Evolutionary conservation across 1,139 yeast species (phyloP).

Genomic region (Pichia sp.): DNA sequence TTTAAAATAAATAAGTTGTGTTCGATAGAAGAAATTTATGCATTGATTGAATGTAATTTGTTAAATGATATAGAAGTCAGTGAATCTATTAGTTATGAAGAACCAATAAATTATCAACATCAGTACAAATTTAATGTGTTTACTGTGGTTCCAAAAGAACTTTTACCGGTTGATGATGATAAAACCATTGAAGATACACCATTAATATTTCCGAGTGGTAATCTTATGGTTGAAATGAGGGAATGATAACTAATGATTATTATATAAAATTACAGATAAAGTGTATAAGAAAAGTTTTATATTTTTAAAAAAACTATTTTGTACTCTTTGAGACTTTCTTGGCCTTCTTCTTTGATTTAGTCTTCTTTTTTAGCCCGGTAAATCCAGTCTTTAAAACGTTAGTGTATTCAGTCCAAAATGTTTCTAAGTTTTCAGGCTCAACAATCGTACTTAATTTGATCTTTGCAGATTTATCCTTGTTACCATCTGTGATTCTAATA

Average conservation of each 20-base stretch:
- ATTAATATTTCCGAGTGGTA: constrained; percentile 56
- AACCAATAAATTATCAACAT: constrained; percentile 40
- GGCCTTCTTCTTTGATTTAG: constrained; percentile 26
- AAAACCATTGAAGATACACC: constrained; percentile 36
- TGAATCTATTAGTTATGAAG: constrained; percentile 15
- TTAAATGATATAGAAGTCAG: constrained; percentile 27
- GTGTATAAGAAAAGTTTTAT: constrained; percentile 32
- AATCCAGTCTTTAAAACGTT: constrained; percentile 25
- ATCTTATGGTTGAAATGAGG: constrained; percentile 34
- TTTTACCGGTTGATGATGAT: constrained; percentile 30
- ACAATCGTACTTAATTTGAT: constrained; percentile 28
- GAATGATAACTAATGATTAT: background rate
- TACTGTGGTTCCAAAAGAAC: constrained; percentile 49
- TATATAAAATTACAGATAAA: constrained; percentile 46
- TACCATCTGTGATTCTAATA: constrained; percentile 59
- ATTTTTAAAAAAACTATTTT: background rate
- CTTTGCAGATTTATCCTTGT: constrained; percentile 27
- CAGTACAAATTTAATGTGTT: constrained; percentile 41
- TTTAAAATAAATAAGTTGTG: constrained; percentile 43
- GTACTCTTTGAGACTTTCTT: constrained; percentile 16
- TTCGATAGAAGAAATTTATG: constrained; percentile 51
- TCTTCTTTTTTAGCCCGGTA: constrained; percentile 25
- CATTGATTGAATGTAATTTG: constrained; percentile 45
- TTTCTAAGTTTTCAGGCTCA: constrained; percentile 24
- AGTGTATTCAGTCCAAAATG: constrained; percentile 27